Conservation (phyloP, 805 yeast species). For the Saturnispora silvae region DNA sequence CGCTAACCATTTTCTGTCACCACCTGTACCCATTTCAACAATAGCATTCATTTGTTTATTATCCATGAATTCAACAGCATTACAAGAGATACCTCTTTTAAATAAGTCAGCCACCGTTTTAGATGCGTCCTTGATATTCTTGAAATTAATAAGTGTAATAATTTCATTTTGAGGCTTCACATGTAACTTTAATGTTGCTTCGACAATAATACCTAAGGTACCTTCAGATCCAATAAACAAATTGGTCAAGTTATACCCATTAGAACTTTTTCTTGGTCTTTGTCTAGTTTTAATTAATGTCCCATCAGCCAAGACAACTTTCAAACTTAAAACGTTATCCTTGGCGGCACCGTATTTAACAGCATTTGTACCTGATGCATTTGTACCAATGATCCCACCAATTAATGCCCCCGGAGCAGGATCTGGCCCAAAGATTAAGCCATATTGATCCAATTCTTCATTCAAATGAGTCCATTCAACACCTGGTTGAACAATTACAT, state of each 20-base stretch:
- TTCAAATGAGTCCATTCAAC: slow-evolving; percentile 67
- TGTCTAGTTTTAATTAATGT: slow-evolving; percentile 63
- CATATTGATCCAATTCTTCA: slow-evolving; percentile 38
- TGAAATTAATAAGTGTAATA: slow-evolving; percentile 61
- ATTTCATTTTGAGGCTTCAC: slow-evolving; percentile 55
- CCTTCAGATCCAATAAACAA: slow-evolving; percentile 72
- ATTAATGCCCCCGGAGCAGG: slow-evolving; percentile 72
- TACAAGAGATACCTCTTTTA: slow-evolving; percentile 51
- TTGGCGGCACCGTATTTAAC: slow-evolving; percentile 70
- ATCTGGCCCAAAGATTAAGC: slow-evolving; percentile 62
- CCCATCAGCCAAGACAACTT: slow-evolving; percentile 75
- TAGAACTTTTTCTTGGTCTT: slow-evolving; percentile 67
- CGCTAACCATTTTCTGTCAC: slow-evolving; percentile 23
- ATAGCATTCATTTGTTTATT: slow-evolving; percentile 61
- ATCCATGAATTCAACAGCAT: slow-evolving; percentile 70
- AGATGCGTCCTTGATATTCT: slow-evolving; percentile 60
- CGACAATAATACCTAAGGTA: slow-evolving; percentile 68
- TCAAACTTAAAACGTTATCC: slow-evolving; percentile 56
- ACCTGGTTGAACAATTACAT: slow-evolving; percentile 70
- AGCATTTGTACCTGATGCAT: slow-evolving; percentile 75
- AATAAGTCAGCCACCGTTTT: slow-evolving; percentile 54
- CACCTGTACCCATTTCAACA: slow-evolving; percentile 35
- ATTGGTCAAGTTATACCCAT: slow-evolving; percentile 73
- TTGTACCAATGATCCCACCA: slow-evolving; percentile 67
- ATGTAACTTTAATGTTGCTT: slow-evolving; percentile 60